Conservation (phyloP, 306 rosid species). For the Inga oerstediana region DNA sequence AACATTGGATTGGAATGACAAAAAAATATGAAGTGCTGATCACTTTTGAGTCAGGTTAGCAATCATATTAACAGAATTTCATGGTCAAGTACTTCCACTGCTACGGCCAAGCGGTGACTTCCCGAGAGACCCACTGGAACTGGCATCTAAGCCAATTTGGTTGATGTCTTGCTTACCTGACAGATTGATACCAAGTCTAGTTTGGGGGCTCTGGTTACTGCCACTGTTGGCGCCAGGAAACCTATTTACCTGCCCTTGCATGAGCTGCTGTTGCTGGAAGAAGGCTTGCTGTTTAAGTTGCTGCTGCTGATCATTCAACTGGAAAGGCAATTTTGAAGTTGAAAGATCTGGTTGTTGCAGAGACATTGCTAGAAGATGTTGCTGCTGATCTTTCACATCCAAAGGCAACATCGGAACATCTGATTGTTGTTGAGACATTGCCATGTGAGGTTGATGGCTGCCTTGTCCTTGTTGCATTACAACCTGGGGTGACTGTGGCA, state of each 20-base stretch:
- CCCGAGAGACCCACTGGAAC: conserved; percentile 39
- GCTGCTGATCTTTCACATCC: conserved; percentile 34
- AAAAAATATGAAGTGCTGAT: neutral
- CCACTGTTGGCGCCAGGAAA: conserved; percentile 34
- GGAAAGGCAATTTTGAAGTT: conserved; percentile 39
- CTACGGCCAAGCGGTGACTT: conserved; percentile 20
- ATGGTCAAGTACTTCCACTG: conserved; percentile 20
- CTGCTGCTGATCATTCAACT: conserved; percentile 43
- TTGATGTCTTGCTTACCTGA: conserved; percentile 44
- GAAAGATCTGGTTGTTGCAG: conserved; percentile 34
- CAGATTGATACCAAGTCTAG: conserved; percentile 31
- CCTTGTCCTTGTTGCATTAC: conserved; percentile 40
- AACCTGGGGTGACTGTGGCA: conserved; percentile 25
- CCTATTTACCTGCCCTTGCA: conserved; percentile 36
- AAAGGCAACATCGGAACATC: conserved; percentile 24
- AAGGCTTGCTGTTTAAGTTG: conserved; percentile 36
- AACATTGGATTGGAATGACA: neutral
- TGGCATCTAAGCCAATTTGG: conserved; percentile 39
- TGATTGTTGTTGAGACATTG: conserved; percentile 43
- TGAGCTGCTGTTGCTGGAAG: conserved; percentile 46
- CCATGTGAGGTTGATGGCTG: conserved; percentile 36
- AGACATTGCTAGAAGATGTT: conserved; percentile 35
- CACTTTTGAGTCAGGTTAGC: neutral
- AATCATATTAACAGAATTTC: neutral
- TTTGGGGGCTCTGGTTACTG: conserved; percentile 36